A percentile compares a stretch with the other conserved stretches of the same genome.
These are phyloP conservation scores for Dacryopinax spathularia DNA, from an alignment of 768 basidiomycete genomes.

Conservation along the genomic window DNA sequence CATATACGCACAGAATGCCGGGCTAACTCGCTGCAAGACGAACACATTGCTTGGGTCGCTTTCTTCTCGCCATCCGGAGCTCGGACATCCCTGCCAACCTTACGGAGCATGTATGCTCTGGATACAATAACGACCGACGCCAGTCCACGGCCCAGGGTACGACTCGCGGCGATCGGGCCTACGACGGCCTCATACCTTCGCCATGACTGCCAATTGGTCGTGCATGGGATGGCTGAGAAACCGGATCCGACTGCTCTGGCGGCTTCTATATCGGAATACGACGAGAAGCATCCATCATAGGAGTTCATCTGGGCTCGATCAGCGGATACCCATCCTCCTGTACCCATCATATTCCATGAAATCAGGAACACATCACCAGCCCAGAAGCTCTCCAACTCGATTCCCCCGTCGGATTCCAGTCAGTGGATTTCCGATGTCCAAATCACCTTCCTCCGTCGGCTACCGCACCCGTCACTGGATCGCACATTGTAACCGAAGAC, in stretches of 20 bases:
- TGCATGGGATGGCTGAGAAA: conserved; percentile 41
- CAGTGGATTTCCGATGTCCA: too few species aligned
- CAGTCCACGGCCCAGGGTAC: neutral
- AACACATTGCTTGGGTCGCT: conserved; percentile 39
- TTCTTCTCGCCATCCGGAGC: conserved; percentile 66
- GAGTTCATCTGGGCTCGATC: too few species aligned
- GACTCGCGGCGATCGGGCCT: conserved; percentile 51
- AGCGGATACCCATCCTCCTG: too few species aligned
- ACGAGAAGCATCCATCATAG: too few species aligned
- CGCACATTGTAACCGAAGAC: too few species aligned
- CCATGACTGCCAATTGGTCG: conserved; percentile 32
- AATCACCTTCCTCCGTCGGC: too few species aligned
- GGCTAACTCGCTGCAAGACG: neutral
- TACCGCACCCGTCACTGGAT: too few species aligned
- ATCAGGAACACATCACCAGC: too few species aligned
- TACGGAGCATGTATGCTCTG: conserved; percentile 36
- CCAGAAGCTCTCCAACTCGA: too few species aligned
- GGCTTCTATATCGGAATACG: conserved; percentile 14
- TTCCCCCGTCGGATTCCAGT: too few species aligned
- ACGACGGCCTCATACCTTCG: conserved; percentile 44
- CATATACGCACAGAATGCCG: too few species aligned
- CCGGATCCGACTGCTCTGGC: conserved; percentile 43
- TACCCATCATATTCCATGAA: too few species aligned
- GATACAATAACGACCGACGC: conserved; percentile 6
- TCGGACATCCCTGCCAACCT: conserved; percentile 37